Conservation (phyloP, 1,284 basidiomycete species). For the Marasmius sp. region DNA sequence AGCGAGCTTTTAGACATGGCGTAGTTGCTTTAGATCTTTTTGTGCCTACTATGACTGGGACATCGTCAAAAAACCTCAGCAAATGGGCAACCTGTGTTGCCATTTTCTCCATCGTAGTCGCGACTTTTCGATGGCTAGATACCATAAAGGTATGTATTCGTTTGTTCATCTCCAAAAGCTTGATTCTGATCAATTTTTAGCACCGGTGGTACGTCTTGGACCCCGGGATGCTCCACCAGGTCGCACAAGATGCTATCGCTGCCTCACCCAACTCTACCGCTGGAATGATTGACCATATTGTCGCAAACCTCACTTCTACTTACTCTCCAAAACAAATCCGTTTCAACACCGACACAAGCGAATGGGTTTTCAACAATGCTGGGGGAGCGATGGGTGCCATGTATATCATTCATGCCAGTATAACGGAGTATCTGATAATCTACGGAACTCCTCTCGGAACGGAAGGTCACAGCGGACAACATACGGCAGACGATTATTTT, state of each 20-base stretch:
- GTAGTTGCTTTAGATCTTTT: too few species aligned
- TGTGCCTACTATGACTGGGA: too few species aligned
- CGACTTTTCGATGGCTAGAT: slow-evolving; percentile 51
- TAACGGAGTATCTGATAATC: slow-evolving; percentile 93
- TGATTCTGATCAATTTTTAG: slow-evolving; percentile 25
- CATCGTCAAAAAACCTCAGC: too few species aligned
- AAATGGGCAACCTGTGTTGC: too few species aligned
- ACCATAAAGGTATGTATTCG: slow-evolving; percentile 49
- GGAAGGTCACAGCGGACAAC: slow-evolving; percentile 92
- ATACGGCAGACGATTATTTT: slow-evolving; percentile 98
- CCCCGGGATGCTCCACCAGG: slow-evolving; percentile 60
- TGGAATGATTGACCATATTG: slow-evolving; percentile 76
- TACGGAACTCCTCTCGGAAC: slow-evolving; percentile 97
- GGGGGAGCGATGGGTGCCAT: slow-evolving; percentile 98
- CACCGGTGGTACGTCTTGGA: slow-evolving; percentile 73
- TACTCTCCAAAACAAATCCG: slow-evolving; percentile 58
- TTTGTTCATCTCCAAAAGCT: neutral
- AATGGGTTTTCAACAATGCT: slow-evolving; percentile 98
- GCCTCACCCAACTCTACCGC: slow-evolving; percentile 59
- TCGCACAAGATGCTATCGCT: slow-evolving; percentile 72
- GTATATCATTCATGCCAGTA: slow-evolving; percentile 94
- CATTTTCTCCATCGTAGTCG: too few species aligned
- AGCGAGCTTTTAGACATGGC: too few species aligned
- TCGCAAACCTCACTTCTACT: slow-evolving; percentile 69
- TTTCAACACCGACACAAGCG: slow-evolving; percentile 64